Base-by-base conservation (phyloP, 2,329 filamentous ascomycete species). In the Alternaria arbusti region DNA sequence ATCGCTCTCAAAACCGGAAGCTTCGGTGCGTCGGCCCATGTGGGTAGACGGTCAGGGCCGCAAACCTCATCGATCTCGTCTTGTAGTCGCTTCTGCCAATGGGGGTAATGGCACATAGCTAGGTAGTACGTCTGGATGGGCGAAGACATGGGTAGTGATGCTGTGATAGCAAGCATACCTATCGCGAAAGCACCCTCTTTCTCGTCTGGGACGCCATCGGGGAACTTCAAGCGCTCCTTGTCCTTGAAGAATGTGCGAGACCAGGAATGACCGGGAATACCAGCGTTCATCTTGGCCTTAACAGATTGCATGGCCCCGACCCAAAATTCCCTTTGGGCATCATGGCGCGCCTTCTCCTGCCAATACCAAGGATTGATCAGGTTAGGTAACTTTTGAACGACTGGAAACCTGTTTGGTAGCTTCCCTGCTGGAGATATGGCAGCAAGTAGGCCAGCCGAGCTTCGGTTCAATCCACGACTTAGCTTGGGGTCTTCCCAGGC, bases 11-110 rank as follows among this genome's bases (percentile, higher is more conserved):
- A 36, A 9, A 60, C 63, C 26, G 57, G 62, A 23, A 70, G 61
- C 22, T 57, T 45, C 3, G 57, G 45, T 13, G 54, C 58, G 25
- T 71, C 69, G 1, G 23, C 43, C 23, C 55, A 64, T 8, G 52
- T 54, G 5, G 69, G 68, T 25, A 70, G 30, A 30, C 69, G 44
- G 40, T 58, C 30, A 0, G 52, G 54, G n/a, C 86, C 86, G 58
- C 85, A 86, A 1, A 88, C 84, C 9, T 81, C 76, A 66, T 89
- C 87, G 13, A 89, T 82, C 73, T 89, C 87, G 49, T 84, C 85
- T 71, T 89, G 86, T 6, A 85, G 83, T 69, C 83, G 84, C 59
- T 72, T 77, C 70, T 86, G 83, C 82, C 86, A 87, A 66, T 84
- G 81, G 0, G 86, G 86, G 66, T 86, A 82, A 4, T 68, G 59